phyloP scores from a whole-genome alignment of 306 rosid genomes.

The Parietaria judaica region DNA sequence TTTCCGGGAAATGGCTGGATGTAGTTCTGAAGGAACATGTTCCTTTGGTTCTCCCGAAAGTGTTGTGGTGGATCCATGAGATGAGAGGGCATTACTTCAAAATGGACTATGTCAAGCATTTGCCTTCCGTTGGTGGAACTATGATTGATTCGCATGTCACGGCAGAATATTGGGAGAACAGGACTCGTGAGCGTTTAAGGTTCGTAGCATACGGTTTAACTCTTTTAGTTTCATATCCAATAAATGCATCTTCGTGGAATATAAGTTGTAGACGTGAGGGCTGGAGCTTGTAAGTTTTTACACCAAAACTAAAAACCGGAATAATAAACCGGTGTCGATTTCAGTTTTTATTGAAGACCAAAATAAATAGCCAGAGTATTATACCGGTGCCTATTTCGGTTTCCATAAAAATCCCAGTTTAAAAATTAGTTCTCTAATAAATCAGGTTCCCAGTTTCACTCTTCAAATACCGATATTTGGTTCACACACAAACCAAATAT shows the following conservation, averaged over 20 bases:
- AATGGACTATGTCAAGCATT: constrained; percentile 91
- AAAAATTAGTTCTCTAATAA: too few relatives aligned
- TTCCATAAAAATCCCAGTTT: too few relatives aligned
- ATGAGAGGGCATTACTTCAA: constrained; percentile 98
- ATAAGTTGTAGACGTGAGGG: not conserved
- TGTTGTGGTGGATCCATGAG: constrained; percentile 99
- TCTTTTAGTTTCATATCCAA: too few relatives aligned
- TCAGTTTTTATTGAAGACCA: too few relatives aligned
- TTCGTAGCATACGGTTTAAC: constrained; percentile 14
- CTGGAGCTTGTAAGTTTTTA: too few relatives aligned
- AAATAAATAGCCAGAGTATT: too few relatives aligned
- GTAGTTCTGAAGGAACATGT: constrained; percentile 68
- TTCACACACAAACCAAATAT: too few relatives aligned
- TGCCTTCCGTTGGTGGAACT: constrained; percentile 91
- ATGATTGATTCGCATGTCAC: constrained; percentile 96
- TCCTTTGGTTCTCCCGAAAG: constrained; percentile 74
- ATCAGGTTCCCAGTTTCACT: too few relatives aligned
- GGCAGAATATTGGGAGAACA: constrained; percentile 84
- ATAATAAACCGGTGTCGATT: too few relatives aligned
- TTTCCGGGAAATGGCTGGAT: constrained; percentile 97
- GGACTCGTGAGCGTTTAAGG: constrained; percentile 79
- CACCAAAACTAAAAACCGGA: too few relatives aligned
- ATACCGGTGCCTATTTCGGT: too few relatives aligned
- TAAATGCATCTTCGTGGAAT: not conserved
- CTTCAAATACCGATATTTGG: too few relatives aligned